Percentiles rank a stretch among this genome's conserved stretches.
phyloP scores from a whole-genome alignment of 2,329 filamentous ascomycete species.

The Epichloe bromicola region DNA sequence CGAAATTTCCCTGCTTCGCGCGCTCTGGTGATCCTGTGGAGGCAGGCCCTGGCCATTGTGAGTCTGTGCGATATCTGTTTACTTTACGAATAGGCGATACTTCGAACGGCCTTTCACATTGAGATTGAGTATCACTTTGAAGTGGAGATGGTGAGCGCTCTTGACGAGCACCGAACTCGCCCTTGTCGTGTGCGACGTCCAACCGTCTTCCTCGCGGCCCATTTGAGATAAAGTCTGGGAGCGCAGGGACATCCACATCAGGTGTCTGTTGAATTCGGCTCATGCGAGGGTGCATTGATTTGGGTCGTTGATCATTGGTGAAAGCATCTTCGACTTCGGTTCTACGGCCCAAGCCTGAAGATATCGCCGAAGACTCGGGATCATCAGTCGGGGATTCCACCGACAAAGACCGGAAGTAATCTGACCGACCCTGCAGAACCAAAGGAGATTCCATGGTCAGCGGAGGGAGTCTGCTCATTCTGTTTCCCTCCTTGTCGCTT shows the following conservation, averaged over 20 bases:
- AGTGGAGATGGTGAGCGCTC: constrained; percentile 46
- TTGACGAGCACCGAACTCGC: constrained; percentile 35
- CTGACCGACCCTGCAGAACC: constrained; percentile 58
- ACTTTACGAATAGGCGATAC: constrained; percentile 21
- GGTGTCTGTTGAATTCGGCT: constrained; percentile 46
- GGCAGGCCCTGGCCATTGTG: constrained; percentile 19
- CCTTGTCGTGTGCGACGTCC: constrained; percentile 25
- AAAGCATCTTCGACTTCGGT: constrained; percentile 46
- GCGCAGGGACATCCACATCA: constrained; percentile 33
- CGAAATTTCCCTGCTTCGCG: constrained; percentile 31
- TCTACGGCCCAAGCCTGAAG: constrained; percentile 30
- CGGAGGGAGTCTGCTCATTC: constrained; percentile 76
- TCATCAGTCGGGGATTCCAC: constrained; percentile 42
- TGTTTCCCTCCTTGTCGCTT: constrained; percentile 56
- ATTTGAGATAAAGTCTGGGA: constrained; percentile 27
- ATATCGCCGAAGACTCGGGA: constrained; percentile 16
- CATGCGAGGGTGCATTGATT: constrained; percentile 64
- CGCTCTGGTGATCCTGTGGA: constrained; percentile 32
- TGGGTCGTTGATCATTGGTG: constrained; percentile 42
- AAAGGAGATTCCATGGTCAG: constrained; percentile 73
- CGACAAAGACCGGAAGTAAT: constrained; percentile 67
- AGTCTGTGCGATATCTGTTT: constrained; percentile 21
- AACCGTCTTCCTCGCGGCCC: constrained; percentile 27
- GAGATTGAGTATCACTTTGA: constrained; percentile 25
- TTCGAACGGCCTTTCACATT: constrained; percentile 14